Percentiles rank a stretch among this genome's conserved stretches.
These are phyloP conservation scores for Punica granatum DNA, from an alignment of 345 rosid genomes.

Conservation along the genomic window DNA sequence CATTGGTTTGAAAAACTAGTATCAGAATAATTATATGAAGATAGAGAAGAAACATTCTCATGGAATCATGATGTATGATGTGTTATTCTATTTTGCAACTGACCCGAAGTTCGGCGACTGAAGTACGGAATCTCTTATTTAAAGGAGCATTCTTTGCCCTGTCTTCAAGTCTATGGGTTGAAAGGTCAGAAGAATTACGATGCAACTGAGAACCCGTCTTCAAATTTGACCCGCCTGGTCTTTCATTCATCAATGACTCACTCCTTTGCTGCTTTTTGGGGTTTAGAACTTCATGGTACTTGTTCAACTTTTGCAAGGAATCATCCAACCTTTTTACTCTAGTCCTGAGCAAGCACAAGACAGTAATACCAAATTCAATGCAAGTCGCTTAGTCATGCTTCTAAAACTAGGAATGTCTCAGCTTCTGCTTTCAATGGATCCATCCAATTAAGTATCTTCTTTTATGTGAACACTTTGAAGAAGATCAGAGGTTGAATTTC, in stretches of 20 bases:
- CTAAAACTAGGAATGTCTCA: not conserved
- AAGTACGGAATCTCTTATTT: slow-evolving; percentile 45
- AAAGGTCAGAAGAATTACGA: slow-evolving; percentile 32
- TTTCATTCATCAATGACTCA: slow-evolving; percentile 34
- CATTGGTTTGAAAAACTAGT: too few species aligned
- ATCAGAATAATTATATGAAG: too few species aligned
- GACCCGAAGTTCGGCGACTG: slow-evolving; percentile 47
- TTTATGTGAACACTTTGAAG: not conserved
- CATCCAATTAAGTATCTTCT: not conserved
- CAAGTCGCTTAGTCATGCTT: not conserved
- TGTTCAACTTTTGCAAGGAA: slow-evolving; percentile 27
- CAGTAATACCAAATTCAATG: slow-evolving; percentile 4
- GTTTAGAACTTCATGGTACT: slow-evolving; percentile 24
- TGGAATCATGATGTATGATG: not conserved
- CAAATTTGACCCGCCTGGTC: slow-evolving; percentile 28
- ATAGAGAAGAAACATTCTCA: not conserved
- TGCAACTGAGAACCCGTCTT: slow-evolving; percentile 35
- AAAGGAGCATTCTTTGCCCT: slow-evolving; percentile 36
- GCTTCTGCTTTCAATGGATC: not conserved
- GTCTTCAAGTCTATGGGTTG: slow-evolving; percentile 42
- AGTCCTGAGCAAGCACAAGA: slow-evolving; percentile 22
- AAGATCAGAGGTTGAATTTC: not conserved
- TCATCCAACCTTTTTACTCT: slow-evolving; percentile 31
- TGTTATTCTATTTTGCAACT: slow-evolving; percentile 10
- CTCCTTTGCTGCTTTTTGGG: slow-evolving; percentile 35